Conservation (phyloP, 202 grass and related monocot genomes). For the Eragrostis tef region DNA sequence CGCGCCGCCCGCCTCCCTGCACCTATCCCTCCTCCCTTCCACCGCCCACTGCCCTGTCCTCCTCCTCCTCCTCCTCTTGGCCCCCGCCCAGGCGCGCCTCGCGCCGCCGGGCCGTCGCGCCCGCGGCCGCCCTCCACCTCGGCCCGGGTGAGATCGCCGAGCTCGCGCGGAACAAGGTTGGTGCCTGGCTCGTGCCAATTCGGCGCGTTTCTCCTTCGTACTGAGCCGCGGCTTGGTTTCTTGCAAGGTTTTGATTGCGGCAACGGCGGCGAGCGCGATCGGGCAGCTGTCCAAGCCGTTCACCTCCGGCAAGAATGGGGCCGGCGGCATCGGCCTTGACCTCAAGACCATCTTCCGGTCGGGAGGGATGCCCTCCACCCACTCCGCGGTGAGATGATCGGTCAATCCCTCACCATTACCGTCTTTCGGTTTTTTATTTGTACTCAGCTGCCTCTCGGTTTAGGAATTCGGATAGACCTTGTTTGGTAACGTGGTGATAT, state of each 20-base stretch:
- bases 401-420: background rate
- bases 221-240: slow-evolving; percentile 15
- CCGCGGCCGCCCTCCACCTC: slow-evolving; percentile 50
- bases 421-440: background rate
- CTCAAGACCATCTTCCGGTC: slow-evolving; percentile 56
- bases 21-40: background rate
- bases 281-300: slow-evolving; percentile 86
- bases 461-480: background rate
- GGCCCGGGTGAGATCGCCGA: slow-evolving; percentile 58
- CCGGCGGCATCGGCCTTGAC: slow-evolving; percentile 51
- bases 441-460: background rate
- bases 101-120: slow-evolving; percentile 36
- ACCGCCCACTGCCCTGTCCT: background rate
- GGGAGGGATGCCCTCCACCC: slow-evolving; percentile 93
- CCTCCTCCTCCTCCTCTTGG: slow-evolving; percentile 20
- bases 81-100: background rate
- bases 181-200: background rate
- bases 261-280: slow-evolving; percentile 51
- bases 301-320: slow-evolving; percentile 50
- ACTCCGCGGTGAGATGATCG: slow-evolving; percentile 64
- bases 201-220: background rate
- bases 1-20: slow-evolving; percentile 10
- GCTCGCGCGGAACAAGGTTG: slow-evolving; percentile 75
- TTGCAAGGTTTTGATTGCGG: slow-evolving; percentile 75
- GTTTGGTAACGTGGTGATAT: background rate